A percentile compares a stretch with the other conserved stretches of the same genome.
phyloP scores from a whole-genome alignment of 768 basidiomycete species.

The Boletus edulis region DNA sequence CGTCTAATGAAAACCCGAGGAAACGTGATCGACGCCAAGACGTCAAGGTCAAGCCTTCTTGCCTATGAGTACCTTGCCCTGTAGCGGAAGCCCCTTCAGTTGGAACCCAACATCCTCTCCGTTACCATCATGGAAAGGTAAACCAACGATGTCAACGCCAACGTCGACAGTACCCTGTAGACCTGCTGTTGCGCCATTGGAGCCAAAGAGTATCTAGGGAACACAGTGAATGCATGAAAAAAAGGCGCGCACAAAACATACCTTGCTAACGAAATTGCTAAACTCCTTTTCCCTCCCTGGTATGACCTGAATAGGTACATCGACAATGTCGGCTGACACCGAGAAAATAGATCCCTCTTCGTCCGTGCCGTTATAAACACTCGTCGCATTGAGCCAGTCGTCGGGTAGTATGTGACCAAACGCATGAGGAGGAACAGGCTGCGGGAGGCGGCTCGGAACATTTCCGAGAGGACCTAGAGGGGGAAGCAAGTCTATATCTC shows the following conservation, averaged over 20 bases:
- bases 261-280: constrained; percentile 75
- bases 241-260: constrained; percentile 23
- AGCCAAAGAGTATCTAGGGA: constrained; percentile 63
- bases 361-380: constrained; percentile 41
- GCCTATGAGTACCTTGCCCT: constrained; percentile 62
- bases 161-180: constrained; percentile 65
- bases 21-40: background rate
- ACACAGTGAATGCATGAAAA: background rate
- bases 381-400: constrained; percentile 57
- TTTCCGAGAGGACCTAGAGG: constrained; percentile 17
- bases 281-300: constrained; percentile 78
- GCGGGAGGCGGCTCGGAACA: constrained; percentile 50
- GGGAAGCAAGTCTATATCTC: constrained; percentile 44
- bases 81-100: constrained; percentile 62
- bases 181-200: constrained; percentile 65
- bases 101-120: constrained; percentile 48
- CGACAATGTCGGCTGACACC: constrained; percentile 63
- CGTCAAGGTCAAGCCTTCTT: constrained; percentile 40
- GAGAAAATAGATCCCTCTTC: constrained; percentile 53
- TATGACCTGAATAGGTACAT: constrained; percentile 75
- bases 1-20: constrained; percentile 2
- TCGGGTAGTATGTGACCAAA: constrained; percentile 75
- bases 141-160: constrained; percentile 53
- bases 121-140: constrained; percentile 46
- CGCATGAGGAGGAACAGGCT: constrained; percentile 67